phyloP scores from a whole-genome alignment of 768 basidiomycete species.

The Suillus paluster region DNA sequence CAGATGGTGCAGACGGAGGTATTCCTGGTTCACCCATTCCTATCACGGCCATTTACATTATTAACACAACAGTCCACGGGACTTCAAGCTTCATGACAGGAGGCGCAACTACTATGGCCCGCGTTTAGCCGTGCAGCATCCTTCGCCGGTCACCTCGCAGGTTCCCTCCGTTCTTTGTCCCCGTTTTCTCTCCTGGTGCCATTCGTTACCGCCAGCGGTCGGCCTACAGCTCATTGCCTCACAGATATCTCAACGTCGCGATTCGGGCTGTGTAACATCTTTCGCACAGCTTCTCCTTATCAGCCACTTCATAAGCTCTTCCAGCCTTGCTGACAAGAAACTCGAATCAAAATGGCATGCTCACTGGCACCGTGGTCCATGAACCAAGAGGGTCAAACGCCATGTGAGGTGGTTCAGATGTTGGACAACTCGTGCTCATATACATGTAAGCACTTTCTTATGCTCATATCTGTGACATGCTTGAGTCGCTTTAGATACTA shows the following conservation, averaged over 20 bases:
- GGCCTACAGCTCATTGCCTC: neutral
- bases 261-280: neutral
- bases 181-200: neutral
- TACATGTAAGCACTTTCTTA: conserved; percentile 17
- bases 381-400: conserved; percentile 15
- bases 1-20: neutral
- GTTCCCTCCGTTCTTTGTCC: neutral
- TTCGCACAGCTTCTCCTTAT: neutral
- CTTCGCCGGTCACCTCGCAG: neutral
- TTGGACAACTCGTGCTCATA: conserved; percentile 23
- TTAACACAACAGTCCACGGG: conserved; percentile 15
- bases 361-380: neutral
- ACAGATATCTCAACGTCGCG: neutral
- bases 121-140: neutral
- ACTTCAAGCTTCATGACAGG: conserved; percentile 8
- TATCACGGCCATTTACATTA: conserved; percentile 3
- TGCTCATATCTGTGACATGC: neutral
- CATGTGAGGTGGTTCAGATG: conserved; percentile 22
- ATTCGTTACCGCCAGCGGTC: neutral
- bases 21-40: neutral
- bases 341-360: conserved; percentile 11
- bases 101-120: neutral
- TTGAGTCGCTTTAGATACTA: neutral
- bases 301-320: neutral
- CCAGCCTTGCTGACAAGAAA: too few relatives aligned